A percentile compares a stretch with the other conserved stretches of the same genome.
phyloP scores from a whole-genome alignment of 768 basidiomycete species.

The Pholiota conissans region DNA sequence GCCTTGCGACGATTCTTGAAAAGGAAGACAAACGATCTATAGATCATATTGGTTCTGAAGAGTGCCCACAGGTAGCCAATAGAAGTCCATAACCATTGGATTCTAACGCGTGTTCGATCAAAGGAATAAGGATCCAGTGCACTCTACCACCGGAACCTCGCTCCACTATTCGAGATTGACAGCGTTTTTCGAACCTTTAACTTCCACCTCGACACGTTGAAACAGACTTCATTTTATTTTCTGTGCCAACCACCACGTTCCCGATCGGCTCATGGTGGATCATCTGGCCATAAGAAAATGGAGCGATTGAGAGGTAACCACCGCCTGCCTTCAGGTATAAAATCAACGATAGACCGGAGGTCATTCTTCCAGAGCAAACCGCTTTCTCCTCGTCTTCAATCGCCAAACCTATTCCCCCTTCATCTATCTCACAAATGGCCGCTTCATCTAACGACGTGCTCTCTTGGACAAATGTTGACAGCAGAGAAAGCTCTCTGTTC shows the following conservation, averaged over 20 bases:
- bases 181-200: conserved; percentile 52
- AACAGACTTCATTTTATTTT: conserved; percentile 67
- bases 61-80: conserved; percentile 33
- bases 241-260: conserved; percentile 67
- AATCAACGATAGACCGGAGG: conserved; percentile 39
- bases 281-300: conserved; percentile 49
- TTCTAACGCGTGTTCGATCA: conserved; percentile 72
- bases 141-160: conserved; percentile 60
- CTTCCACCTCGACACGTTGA: conserved; percentile 76
- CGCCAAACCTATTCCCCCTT: conserved; percentile 15
- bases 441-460: conserved; percentile 65
- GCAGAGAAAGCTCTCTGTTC: conserved; percentile 81
- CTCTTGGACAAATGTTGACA: conserved; percentile 87
- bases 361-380: conserved; percentile 25
- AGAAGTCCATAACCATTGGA: conserved; percentile 44
- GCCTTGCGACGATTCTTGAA: conserved; percentile 18
- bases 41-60: conserved; percentile 26
- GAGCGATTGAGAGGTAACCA: conserved; percentile 31
- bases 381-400: conserved; percentile 18
- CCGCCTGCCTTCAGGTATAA: conserved; percentile 59
- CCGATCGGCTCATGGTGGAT: conserved; percentile 62
- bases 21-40: conserved; percentile 24
- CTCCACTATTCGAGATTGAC: conserved; percentile 69
- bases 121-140: conserved; percentile 35
- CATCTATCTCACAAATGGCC: conserved; percentile 22